These are phyloP conservation scores for Cucurbitaria berberidis DNA, from an alignment of 2,329 filamentous ascomycete species.

Conservation along the genomic window DNA sequence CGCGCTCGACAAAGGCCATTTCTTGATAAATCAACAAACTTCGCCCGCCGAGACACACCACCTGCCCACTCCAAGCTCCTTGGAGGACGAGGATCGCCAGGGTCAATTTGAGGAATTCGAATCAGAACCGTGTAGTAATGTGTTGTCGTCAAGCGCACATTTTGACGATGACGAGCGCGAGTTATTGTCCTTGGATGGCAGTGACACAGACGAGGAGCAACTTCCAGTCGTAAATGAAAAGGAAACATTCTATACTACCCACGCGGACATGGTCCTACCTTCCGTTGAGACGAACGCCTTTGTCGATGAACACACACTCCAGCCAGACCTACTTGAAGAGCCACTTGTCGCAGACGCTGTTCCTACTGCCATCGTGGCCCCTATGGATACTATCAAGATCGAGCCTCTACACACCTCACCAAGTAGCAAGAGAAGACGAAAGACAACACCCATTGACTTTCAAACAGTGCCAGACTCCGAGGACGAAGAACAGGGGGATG, in stretches of 20 bases:
- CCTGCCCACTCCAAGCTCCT: slow-evolving; percentile 40
- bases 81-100: slow-evolving; percentile 19
- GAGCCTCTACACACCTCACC: slow-evolving; percentile 5
- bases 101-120: neutral
- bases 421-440: neutral
- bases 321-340: slow-evolving; percentile 15
- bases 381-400: slow-evolving; percentile 6
- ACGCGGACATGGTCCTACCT: slow-evolving; percentile 28
- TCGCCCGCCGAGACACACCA: slow-evolving; percentile 18
- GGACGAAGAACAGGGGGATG: neutral
- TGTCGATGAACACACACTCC: slow-evolving; percentile 21
- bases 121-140: neutral
- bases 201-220: slow-evolving; percentile 14
- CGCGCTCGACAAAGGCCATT: neutral
- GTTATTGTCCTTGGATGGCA: slow-evolving; percentile 31
- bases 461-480: slow-evolving; percentile 5
- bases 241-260: slow-evolving; percentile 1
- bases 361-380: neutral
- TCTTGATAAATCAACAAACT: neutral
- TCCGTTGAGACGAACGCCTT: slow-evolving; percentile 29
- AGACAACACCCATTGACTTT: neutral
- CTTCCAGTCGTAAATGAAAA: slow-evolving; percentile 1
- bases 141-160: slow-evolving; percentile 23
- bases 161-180: slow-evolving; percentile 39
- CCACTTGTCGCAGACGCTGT: slow-evolving; percentile 5